Conservation (phyloP, 768 basidiomycete species). For the Termitomyces sp. region DNA sequence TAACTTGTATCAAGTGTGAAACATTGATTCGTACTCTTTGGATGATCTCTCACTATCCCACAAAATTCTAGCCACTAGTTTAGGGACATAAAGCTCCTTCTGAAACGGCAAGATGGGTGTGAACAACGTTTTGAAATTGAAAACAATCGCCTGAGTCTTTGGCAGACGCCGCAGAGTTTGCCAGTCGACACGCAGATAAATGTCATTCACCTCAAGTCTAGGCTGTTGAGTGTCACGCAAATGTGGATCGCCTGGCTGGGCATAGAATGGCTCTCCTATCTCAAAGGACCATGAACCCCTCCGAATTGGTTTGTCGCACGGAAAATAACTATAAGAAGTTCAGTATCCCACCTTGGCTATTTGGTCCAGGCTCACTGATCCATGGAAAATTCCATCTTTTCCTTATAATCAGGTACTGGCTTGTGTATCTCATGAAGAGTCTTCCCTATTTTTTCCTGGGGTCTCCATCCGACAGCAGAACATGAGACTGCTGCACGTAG, state of each 20-base stretch:
- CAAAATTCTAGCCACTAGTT: conserved; percentile 39
- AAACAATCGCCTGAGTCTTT: conserved; percentile 42
- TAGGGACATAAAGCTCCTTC: conserved; percentile 45
- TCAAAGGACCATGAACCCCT: conserved; percentile 51
- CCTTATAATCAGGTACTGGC: conserved; percentile 47
- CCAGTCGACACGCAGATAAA: conserved; percentile 51
- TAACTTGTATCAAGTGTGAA: conserved; percentile 38
- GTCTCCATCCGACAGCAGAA: conserved; percentile 49
- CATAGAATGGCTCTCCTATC: conserved; percentile 44
- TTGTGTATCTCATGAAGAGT: conserved; percentile 43
- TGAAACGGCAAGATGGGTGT: conserved; percentile 42
- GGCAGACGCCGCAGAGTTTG: conserved; percentile 51
- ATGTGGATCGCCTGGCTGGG: conserved; percentile 36
- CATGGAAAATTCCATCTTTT: conserved; percentile 46
- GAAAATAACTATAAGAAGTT: conserved; percentile 37
- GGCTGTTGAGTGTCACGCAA: conserved; percentile 34
- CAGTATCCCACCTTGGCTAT: neutral
- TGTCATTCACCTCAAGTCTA: conserved; percentile 33
- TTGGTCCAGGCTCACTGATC: conserved; percentile 31
- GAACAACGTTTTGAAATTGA: conserved; percentile 54
- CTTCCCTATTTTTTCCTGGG: conserved; percentile 43
- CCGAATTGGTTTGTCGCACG: conserved; percentile 45
- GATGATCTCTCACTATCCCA: conserved; percentile 35
- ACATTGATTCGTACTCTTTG: conserved; percentile 40
- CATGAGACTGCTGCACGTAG: conserved; percentile 43